Base-by-base conservation (phyloP, 768 basidiomycete species). In the Naematelia aurantialba region DNA sequence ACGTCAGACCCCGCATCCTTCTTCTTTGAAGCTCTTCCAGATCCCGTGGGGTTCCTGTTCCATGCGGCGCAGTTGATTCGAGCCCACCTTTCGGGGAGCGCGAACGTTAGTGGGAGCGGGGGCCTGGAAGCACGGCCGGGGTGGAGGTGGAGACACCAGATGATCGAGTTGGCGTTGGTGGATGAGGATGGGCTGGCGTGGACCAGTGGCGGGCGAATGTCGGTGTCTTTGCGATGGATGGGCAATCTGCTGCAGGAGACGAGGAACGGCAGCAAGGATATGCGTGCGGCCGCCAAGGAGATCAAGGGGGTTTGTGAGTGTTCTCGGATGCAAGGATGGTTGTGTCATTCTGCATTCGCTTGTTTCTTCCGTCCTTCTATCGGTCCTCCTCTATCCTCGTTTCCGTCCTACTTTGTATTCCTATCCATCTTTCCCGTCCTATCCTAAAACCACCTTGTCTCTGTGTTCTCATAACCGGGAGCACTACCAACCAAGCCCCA, bases 241-340 rank as follows among this genome's bases (percentile, higher is more conserved):
- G 67, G 59, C 5, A 42, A 60, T 26, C 53, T 72, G 10, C 59
- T 60, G 61, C 44, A 45, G 24, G 29, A 59, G 26, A 62, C 67
- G 12, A 25, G 63, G 26, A 49, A 57, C 11, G 60, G 59, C 2
- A 51, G 45, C 42, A 62, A 61, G 46, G 48, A 31, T 44, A 34
- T 54, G n/a, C 42, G 46, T 17, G 57, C 56, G 8, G 67, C 70
- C 1, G 55, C 51, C 1, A 65, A 67, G 30, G 70, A 72, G 58
- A 65, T 72, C 55, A 72, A 72, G 51, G 70, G 70, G 29, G 70
- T 72, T 21, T 60, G 69, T 71, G 58, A 66, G 69, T 64, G 8
- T 39, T n/a, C n/a, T n/a, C n/a, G n/a, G n/a, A n/a, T 45, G 1
- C 1, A 4, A 11, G 1, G n/a, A n/a, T n/a, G n/a, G n/a, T n/a